Conservation (phyloP, 805 yeast genomes). For the Sugiyamaella qingdaonensis region DNA sequence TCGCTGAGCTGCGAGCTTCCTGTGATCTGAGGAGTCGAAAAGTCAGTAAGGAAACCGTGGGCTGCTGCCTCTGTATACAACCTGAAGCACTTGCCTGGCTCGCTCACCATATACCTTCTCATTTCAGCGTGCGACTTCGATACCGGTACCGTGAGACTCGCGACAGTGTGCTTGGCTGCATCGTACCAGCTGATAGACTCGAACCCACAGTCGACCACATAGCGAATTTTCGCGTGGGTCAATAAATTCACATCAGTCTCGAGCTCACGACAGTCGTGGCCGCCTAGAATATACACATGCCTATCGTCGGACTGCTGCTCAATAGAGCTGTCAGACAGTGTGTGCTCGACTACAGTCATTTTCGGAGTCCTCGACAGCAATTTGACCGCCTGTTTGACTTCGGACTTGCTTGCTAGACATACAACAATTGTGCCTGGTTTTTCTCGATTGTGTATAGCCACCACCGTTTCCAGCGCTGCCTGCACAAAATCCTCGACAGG, state of each 20-base stretch:
- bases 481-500: conserved; percentile 72
- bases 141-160: conserved; percentile 36
- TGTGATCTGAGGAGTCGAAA: conserved; percentile 57
- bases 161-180: conserved; percentile 59
- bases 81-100: conserved; percentile 65
- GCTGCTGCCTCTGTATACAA: conserved; percentile 55
- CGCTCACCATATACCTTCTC: conserved; percentile 38
- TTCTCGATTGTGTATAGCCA: conserved; percentile 47
- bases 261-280: not conserved
- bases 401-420: conserved; percentile 3
- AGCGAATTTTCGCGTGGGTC: conserved; percentile 37
- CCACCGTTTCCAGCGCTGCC: conserved; percentile 65
- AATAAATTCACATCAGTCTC: not conserved
- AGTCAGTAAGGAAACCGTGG: conserved; percentile 35
- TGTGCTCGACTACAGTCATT: not conserved
- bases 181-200: conserved; percentile 59
- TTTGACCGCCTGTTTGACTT: not conserved
- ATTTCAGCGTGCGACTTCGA: conserved; percentile 64
- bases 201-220: conserved; percentile 70
- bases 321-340: not conserved
- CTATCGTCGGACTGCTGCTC: not conserved
- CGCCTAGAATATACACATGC: not conserved
- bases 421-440: conserved; percentile 40
- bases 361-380: not conserved
- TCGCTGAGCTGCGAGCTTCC: conserved; percentile 62